These are phyloP conservation scores for Ascochyta fabae DNA, from an alignment of 2,329 filamentous ascomycete genomes.

Conservation along the genomic window DNA sequence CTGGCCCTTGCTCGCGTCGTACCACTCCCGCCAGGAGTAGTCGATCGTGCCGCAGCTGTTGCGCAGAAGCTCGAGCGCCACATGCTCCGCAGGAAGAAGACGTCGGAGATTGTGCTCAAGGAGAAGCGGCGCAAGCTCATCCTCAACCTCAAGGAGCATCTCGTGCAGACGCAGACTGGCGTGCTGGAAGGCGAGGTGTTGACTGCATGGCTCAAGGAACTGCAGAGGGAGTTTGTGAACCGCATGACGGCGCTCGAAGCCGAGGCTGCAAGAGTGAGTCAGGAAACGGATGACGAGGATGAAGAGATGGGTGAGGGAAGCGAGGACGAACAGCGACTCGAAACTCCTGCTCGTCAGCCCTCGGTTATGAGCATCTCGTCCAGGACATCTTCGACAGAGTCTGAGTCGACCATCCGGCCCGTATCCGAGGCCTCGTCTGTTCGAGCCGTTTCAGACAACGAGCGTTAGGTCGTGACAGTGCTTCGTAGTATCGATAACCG, in stretches of 20 bases:
- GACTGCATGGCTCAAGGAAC: constrained; percentile 65
- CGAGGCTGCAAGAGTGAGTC: constrained; percentile 35
- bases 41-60: constrained; percentile 72
- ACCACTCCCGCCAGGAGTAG: constrained; percentile 71
- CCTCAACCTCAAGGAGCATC: constrained; percentile 72
- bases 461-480: constrained; percentile 6
- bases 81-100: constrained; percentile 64
- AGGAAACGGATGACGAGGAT: constrained; percentile 24
- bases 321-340: constrained; percentile 16
- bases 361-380: constrained; percentile 35
- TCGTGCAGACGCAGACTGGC: constrained; percentile 71
- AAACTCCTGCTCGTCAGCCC: constrained; percentile 22
- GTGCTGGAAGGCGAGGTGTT: constrained; percentile 70
- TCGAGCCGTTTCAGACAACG: constrained; percentile 38
- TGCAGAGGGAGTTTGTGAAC: constrained; percentile 77
- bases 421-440: constrained; percentile 30
- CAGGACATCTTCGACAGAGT: constrained; percentile 22
- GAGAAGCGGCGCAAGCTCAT: constrained; percentile 74
- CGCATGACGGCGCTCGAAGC: constrained; percentile 72
- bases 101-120: constrained; percentile 64
- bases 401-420: constrained; percentile 19
- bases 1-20: constrained; percentile 79
- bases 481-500: too few relatives aligned
- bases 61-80: constrained; percentile 66
- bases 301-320: constrained; percentile 22